Evolutionary conservation across 179 eudicot genomes (phyloP).

Genomic region (Beta macrorhiza): DNA sequence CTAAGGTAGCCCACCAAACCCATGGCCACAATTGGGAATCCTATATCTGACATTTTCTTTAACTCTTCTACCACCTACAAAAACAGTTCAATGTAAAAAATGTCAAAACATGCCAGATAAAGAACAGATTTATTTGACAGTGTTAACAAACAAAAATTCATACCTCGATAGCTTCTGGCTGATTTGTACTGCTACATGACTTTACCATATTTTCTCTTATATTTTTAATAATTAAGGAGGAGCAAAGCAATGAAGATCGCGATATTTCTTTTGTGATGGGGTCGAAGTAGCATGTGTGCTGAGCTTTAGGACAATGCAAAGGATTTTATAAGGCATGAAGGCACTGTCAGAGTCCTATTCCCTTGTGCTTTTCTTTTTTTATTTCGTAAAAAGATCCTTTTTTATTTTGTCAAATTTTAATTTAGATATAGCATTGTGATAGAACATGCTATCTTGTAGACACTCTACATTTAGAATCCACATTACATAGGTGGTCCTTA

Average conservation of each 20-base stretch:
- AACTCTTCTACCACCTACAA: slow-evolving; percentile 47
- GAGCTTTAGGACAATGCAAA: slow-evolving; percentile 12
- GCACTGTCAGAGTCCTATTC: neutral
- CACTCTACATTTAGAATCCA: neutral
- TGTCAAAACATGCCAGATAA: neutral
- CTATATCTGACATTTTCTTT: slow-evolving; percentile 57
- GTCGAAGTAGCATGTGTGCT: slow-evolving; percentile 15
- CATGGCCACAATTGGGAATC: slow-evolving; percentile 63
- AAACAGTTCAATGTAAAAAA: neutral
- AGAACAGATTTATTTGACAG: neutral
- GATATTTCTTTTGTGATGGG: neutral
- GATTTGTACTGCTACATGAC: slow-evolving; percentile 36
- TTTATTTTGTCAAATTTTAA: neutral
- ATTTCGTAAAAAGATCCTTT: neutral
- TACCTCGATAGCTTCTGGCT: slow-evolving; percentile 57
- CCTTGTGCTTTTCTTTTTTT: neutral
- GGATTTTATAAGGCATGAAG: slow-evolving; percentile 32
- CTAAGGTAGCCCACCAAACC: slow-evolving; percentile 61
- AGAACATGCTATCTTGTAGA: neutral
- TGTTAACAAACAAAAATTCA: slow-evolving; percentile 17
- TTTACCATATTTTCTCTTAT: slow-evolving; percentile 32
- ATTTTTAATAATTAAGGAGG: slow-evolving; percentile 17
- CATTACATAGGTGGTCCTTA: slow-evolving; percentile 8
- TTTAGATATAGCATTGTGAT: neutral
- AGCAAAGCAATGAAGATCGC: neutral